These are phyloP conservation scores for Plasmodium knowlesi DNA, from an alignment of 169 alveolate species.

Conservation along the genomic window DNA sequence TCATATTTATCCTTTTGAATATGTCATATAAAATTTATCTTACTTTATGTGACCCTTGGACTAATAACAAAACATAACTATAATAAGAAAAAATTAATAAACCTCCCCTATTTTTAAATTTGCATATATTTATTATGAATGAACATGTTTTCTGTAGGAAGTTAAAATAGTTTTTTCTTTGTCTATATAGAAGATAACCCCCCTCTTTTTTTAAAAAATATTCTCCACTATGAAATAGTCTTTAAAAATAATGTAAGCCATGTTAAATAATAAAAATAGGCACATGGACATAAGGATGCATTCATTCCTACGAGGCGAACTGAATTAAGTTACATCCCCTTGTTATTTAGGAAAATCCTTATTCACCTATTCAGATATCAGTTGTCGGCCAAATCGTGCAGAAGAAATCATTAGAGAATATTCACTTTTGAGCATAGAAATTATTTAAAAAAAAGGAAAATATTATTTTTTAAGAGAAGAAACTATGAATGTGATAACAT, in stretches of 20 bases:
- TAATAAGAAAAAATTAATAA: neutral
- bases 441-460: neutral
- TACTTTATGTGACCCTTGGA: neutral
- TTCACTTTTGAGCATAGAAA: neutral
- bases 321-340: neutral
- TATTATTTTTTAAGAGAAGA: neutral
- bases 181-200: neutral
- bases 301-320: neutral
- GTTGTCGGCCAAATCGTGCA: neutral
- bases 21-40: neutral
- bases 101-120: neutral
- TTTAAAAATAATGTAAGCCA: neutral
- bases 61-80: neutral
- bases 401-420: neutral
- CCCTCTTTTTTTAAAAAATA: neutral
- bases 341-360: neutral
- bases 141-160: neutral
- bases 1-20: neutral
- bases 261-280: neutral
- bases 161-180: neutral
- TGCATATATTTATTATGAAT: neutral
- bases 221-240: neutral
- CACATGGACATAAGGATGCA: neutral
- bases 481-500: neutral
- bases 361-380: neutral